phyloP scores from a whole-genome alignment of 805 yeast species.

The Kodamaea lidongshanica region DNA sequence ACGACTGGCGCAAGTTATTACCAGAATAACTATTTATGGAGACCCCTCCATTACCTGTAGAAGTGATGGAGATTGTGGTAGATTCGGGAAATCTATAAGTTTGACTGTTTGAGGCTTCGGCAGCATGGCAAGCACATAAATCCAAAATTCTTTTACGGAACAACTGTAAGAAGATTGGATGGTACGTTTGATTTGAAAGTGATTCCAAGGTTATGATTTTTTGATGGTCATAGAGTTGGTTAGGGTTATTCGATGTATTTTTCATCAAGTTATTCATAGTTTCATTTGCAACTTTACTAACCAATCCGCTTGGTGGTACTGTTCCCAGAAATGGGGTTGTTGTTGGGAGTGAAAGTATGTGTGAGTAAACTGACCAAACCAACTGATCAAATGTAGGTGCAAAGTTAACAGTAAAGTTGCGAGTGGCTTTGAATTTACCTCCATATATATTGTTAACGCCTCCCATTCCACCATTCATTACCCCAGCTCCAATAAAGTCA shows the following conservation, averaged over 20 bases:
- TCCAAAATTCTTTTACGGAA: constrained; percentile 37
- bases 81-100: constrained; percentile 16
- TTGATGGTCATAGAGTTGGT: constrained; percentile 29
- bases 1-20: constrained; percentile 26
- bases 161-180: constrained; percentile 36
- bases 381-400: constrained; percentile 33
- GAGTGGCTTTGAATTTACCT: constrained; percentile 13
- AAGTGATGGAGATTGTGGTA: constrained; percentile 19
- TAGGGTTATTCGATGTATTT: constrained; percentile 10
- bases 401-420: constrained; percentile 30
- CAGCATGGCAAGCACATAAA: constrained; percentile 23
- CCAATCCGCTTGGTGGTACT: constrained; percentile 41
- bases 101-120: constrained; percentile 2
- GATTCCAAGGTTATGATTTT: constrained; percentile 27
- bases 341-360: constrained; percentile 35
- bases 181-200: constrained; percentile 25
- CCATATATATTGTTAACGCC: constrained; percentile 5
- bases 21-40: constrained; percentile 8
- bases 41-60: constrained; percentile 10
- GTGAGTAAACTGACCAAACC: constrained; percentile 28
- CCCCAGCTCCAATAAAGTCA: constrained; percentile 33
- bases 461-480: no score
- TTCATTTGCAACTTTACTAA: constrained; percentile 39
- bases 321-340: constrained; percentile 40
- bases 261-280: constrained; percentile 25